Evolutionary conservation across 768 basidiomycete genomes (phyloP).

Genomic region (Boletellus ananiceps): DNA sequence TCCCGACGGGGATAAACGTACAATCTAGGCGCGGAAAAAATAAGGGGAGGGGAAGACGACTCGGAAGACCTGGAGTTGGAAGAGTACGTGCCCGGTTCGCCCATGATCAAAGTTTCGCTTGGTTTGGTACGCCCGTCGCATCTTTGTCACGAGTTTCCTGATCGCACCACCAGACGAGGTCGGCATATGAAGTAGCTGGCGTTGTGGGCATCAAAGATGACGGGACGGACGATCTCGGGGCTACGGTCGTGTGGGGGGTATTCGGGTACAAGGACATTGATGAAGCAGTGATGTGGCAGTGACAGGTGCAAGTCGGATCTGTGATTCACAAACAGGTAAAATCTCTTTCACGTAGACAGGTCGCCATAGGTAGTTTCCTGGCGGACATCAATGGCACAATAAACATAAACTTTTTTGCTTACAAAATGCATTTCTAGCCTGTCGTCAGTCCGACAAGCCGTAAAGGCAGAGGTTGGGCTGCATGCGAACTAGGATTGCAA

Average conservation of each 20-base stretch:
- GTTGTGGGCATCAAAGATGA: slow-evolving; percentile 42
- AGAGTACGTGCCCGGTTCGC: slow-evolving; percentile 38
- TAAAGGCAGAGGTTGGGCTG: no score
- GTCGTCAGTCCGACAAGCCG: no score
- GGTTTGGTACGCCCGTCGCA: no score
- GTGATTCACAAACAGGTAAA: no score
- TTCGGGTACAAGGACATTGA: slow-evolving; percentile 41
- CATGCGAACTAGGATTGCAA: no score
- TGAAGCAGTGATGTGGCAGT: slow-evolving; percentile 13
- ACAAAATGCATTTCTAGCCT: no score
- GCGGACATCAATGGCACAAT: no score
- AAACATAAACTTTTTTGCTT: no score
- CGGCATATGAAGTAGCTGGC: slow-evolving; percentile 44
- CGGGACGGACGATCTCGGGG: slow-evolving; percentile 45
- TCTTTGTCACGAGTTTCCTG: no score
- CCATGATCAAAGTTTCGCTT: no score
- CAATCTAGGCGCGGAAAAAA: not conserved
- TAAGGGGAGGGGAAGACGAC: not conserved
- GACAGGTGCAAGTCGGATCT: not conserved
- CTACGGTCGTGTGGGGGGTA: slow-evolving; percentile 42
- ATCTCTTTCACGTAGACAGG: no score
- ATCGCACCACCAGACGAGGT: not conserved
- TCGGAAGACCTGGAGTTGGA: slow-evolving; percentile 17
- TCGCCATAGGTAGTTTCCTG: no score
- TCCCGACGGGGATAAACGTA: not conserved